These are phyloP conservation scores for Geosiphon pyriformis DNA, from an alignment of 192 early-diverging fungal species.

Conservation along the genomic window DNA sequence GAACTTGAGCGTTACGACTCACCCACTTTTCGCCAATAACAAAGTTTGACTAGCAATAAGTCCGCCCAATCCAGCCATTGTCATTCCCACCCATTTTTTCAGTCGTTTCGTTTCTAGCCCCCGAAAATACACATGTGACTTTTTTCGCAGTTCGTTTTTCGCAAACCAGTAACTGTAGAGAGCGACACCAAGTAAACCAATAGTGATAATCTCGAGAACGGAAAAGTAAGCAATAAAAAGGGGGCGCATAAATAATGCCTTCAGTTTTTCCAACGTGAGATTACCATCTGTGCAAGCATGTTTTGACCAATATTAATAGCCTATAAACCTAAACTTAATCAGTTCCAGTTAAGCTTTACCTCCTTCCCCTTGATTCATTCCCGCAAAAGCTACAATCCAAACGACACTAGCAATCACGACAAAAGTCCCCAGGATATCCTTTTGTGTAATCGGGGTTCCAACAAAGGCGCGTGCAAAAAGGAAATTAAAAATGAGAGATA, in stretches of 20 bases:
- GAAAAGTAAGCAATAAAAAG: constrained; percentile 53
- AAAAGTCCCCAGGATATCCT: constrained; percentile 49
- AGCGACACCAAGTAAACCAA: constrained; percentile 9
- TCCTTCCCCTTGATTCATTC: constrained; percentile 41
- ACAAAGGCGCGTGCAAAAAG: constrained; percentile 56
- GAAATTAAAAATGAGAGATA: constrained; percentile 56
- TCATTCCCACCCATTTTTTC: constrained; percentile 48
- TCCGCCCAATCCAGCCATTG: constrained; percentile 51
- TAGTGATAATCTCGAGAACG: constrained; percentile 28
- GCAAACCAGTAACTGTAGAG: constrained; percentile 17
- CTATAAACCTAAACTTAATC: constrained; percentile 7
- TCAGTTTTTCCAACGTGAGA: constrained; percentile 43
- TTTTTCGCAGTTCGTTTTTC: constrained; percentile 27
- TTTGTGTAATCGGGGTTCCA: constrained; percentile 44
- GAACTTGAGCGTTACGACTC: constrained; percentile 1
- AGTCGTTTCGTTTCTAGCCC: constrained; percentile 28
- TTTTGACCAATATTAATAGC: background rate
- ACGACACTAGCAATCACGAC: constrained; percentile 50
- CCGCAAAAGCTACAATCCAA: constrained; percentile 57
- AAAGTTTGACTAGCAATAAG: constrained; percentile 54
- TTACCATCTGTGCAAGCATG: constrained; percentile 31
- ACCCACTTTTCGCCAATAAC: constrained; percentile 55
- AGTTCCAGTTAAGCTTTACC: too few species aligned
- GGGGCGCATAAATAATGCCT: constrained; percentile 37
- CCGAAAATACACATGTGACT: constrained; percentile 24